Conservation (phyloP, 2,329 filamentous ascomycete species). For the Cordyceps cateniannulata region DNA sequence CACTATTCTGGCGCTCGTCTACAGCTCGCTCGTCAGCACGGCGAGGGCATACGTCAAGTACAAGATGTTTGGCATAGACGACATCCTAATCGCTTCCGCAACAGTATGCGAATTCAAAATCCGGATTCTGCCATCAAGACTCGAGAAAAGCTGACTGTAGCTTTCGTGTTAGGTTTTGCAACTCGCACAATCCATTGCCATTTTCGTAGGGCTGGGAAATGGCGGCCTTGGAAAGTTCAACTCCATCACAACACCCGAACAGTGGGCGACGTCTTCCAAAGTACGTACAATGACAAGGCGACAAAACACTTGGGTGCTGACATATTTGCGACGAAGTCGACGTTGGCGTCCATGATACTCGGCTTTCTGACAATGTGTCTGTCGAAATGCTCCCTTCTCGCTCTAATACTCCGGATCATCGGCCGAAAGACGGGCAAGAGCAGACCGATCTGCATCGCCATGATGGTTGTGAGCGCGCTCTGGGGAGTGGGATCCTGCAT, state of each 20-base stretch:
- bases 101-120: slow-evolving; percentile 1
- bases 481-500: slow-evolving; percentile 15
- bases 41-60: slow-evolving; percentile 16
- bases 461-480: slow-evolving; percentile 10
- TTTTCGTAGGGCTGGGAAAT: slow-evolving; percentile 13
- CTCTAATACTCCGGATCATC: slow-evolving; percentile 16
- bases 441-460: slow-evolving; percentile 10
- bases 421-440: slow-evolving; percentile 12
- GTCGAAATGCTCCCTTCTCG: slow-evolving; percentile 17
- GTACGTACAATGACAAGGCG: neutral
- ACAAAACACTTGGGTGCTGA: neutral
- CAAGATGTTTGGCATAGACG: slow-evolving; percentile 16
- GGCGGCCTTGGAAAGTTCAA: slow-evolving; percentile 15
- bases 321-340: neutral
- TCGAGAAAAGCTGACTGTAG: neutral
- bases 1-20: slow-evolving; percentile 15
- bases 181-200: slow-evolving; percentile 11
- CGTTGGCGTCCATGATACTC: slow-evolving; percentile 11
- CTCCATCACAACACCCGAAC: slow-evolving; percentile 9
- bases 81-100: slow-evolving; percentile 11
- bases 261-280: slow-evolving; percentile 12
- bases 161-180: slow-evolving; percentile 5
- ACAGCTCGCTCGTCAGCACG: slow-evolving; percentile 9
- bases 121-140: neutral
- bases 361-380: slow-evolving; percentile 12